Evolutionary conservation across 345 rosid species (phyloP).

Genomic region (Bruguiera sexangula): DNA sequence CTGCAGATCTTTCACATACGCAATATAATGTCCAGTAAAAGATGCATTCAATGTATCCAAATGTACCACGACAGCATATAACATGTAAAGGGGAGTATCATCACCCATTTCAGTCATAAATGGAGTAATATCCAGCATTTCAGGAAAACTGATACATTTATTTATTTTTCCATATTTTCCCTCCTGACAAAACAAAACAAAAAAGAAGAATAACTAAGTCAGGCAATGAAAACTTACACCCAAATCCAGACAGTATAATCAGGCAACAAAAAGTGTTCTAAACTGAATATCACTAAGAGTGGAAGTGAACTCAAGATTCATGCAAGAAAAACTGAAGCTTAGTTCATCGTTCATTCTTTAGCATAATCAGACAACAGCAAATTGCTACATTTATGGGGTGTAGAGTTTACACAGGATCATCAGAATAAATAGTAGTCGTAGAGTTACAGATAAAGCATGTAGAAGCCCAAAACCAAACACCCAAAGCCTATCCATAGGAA

Average conservation of each 20-base stretch:
- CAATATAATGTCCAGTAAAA: conserved; percentile 79
- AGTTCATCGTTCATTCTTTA: too few species aligned
- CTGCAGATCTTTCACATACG: conserved; percentile 64
- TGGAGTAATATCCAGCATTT: conserved; percentile 77
- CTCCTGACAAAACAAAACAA: conserved; percentile 44
- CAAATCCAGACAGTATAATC: not conserved
- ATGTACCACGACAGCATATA: conserved; percentile 81
- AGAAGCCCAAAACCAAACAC: too few species aligned
- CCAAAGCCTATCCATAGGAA: too few species aligned
- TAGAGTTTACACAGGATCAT: too few species aligned
- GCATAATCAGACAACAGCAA: not conserved
- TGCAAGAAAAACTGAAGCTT: too few species aligned
- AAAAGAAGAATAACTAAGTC: not conserved
- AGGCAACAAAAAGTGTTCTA: not conserved
- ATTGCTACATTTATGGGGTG: not conserved
- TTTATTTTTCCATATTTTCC: conserved; percentile 76
- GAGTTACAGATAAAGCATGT: too few species aligned
- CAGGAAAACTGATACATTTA: conserved; percentile 75
- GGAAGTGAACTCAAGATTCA: not conserved
- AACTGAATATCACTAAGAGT: not conserved
- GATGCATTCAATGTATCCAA: conserved; percentile 79
- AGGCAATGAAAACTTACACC: not conserved
- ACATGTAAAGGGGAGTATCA: conserved; percentile 71
- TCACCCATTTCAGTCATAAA: conserved; percentile 69
- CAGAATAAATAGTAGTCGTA: too few species aligned